phyloP scores from a whole-genome alignment of 1,284 basidiomycete species.

The Heimioporus retisporus region DNA sequence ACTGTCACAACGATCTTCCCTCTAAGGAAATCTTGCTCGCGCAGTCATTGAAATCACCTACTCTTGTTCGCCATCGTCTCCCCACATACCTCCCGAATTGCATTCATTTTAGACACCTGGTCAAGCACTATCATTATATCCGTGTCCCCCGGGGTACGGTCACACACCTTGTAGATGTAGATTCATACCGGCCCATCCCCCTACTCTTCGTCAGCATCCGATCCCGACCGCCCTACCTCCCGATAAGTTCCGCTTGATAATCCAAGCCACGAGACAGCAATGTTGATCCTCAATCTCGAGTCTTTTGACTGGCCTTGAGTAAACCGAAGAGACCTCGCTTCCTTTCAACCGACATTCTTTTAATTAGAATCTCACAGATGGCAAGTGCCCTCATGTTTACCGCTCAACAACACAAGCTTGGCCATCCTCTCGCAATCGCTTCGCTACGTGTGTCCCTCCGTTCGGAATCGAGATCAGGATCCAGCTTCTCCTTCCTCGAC shows the following conservation, averaged over 20 bases:
- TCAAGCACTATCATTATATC: slow-evolving; percentile 5
- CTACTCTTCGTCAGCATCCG: slow-evolving; percentile 10
- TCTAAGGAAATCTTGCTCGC: not conserved
- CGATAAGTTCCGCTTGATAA: slow-evolving; percentile 87
- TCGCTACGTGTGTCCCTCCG: slow-evolving; percentile 81
- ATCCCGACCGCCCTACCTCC: slow-evolving; percentile 52
- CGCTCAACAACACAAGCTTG: slow-evolving; percentile 76
- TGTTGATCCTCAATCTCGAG: slow-evolving; percentile 90
- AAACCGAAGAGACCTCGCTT: slow-evolving; percentile 67
- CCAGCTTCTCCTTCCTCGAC: slow-evolving; percentile 87
- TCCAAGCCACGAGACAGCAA: slow-evolving; percentile 81
- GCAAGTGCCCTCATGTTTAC: slow-evolving; percentile 49
- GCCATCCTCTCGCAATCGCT: slow-evolving; percentile 86
- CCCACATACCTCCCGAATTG: slow-evolving; percentile 87
- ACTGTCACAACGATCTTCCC: too few species aligned
- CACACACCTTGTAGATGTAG: slow-evolving; percentile 79
- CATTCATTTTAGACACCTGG: slow-evolving; percentile 85
- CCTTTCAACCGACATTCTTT: slow-evolving; percentile 57
- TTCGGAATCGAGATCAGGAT: slow-evolving; percentile 74
- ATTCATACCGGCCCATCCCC: slow-evolving; percentile 74
- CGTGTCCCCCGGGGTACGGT: slow-evolving; percentile 29
- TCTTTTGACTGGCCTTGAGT: slow-evolving; percentile 85
- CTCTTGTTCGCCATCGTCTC: slow-evolving; percentile 92
- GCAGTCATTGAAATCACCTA: slow-evolving; percentile 53
- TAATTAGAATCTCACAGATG: slow-evolving; percentile 36